A percentile compares a stretch with the other conserved stretches of the same genome.
These are phyloP conservation scores for Paecilomyces sp. DNA, from an alignment of 2,329 filamentous ascomycete genomes.

Conservation along the genomic window DNA sequence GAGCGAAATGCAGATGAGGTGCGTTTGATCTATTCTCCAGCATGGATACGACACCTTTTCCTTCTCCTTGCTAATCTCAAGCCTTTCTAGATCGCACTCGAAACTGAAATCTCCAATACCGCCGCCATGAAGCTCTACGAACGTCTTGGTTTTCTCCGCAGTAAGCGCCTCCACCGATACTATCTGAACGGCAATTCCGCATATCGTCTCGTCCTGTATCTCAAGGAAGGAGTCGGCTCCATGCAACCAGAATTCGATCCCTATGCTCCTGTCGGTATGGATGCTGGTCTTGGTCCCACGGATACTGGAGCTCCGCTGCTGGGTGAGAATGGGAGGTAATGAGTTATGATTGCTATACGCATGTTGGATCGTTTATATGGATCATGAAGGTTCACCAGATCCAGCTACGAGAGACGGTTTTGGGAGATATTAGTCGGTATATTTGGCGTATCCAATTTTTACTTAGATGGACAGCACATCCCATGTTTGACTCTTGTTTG, in stretches of 20 bases:
- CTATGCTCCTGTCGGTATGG: constrained; percentile 12
- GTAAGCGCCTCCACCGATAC: constrained; percentile 88
- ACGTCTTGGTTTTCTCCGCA: constrained; percentile 80
- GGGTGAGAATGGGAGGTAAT: constrained; percentile 10
- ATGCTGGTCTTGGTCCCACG: background rate
- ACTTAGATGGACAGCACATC: background rate
- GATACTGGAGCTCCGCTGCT: background rate
- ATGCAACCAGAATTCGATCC: constrained; percentile 32
- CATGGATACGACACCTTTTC: too few species aligned
- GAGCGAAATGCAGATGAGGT: constrained; percentile 76
- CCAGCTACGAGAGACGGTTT: background rate
- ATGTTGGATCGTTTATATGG: background rate
- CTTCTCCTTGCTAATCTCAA: background rate
- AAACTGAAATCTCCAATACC: constrained; percentile 89
- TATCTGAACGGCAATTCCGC: constrained; percentile 96
- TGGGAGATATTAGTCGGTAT: background rate
- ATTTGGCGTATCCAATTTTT: background rate
- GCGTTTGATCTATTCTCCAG: background rate
- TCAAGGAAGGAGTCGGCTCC: constrained; percentile 55
- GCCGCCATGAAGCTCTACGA: constrained; percentile 91
- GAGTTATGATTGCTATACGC: background rate
- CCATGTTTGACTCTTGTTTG: background rate
- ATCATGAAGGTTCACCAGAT: background rate
- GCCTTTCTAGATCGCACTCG: constrained; percentile 63
- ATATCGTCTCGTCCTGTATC: constrained; percentile 75